These are phyloP conservation scores for Besnoitia besnoiti DNA, from an alignment of 169 alveolate genomes.

Conservation along the genomic window DNA sequence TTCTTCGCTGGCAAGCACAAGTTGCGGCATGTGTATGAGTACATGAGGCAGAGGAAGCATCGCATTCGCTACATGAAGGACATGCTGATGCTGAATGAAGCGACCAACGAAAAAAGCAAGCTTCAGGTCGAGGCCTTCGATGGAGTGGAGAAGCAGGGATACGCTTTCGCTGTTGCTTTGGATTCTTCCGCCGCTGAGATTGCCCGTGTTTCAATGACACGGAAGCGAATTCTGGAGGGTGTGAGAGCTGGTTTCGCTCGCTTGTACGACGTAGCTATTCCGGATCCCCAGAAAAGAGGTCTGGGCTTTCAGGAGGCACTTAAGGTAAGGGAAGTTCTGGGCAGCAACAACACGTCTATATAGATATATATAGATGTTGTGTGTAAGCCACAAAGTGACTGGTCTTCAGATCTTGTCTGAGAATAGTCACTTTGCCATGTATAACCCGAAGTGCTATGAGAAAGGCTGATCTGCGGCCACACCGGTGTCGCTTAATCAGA, in stretches of 20 bases:
- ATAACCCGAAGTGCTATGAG: too few relatives aligned
- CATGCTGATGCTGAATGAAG: conserved; percentile 54
- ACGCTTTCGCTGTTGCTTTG: conserved; percentile 60
- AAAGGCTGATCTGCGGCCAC: too few relatives aligned
- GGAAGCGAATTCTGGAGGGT: conserved; percentile 49
- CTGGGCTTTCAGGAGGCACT: conserved; percentile 48
- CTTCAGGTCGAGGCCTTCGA: not conserved
- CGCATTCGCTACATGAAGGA: conserved; percentile 61
- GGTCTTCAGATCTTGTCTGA: too few relatives aligned
- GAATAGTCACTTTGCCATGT: too few relatives aligned
- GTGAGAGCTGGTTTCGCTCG: conserved; percentile 67
- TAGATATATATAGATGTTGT: too few relatives aligned
- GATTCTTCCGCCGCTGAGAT: conserved; percentile 30
- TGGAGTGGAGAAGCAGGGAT: conserved; percentile 2
- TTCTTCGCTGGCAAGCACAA: conserved; percentile 57
- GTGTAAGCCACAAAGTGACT: too few relatives aligned
- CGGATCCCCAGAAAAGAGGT: conserved; percentile 58
- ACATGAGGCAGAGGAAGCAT: conserved; percentile 46
- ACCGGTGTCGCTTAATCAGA: too few relatives aligned
- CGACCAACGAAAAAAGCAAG: conserved; percentile 5
- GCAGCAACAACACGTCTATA: not conserved
- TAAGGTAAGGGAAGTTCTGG: conserved; percentile 23
- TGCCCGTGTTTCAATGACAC: not conserved
- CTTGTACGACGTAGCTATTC: conserved; percentile 49
- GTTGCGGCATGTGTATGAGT: conserved; percentile 47